Evolutionary conservation across 2,329 filamentous ascomycete species (phyloP).

Genomic region (Verticillium dahliae): DNA sequence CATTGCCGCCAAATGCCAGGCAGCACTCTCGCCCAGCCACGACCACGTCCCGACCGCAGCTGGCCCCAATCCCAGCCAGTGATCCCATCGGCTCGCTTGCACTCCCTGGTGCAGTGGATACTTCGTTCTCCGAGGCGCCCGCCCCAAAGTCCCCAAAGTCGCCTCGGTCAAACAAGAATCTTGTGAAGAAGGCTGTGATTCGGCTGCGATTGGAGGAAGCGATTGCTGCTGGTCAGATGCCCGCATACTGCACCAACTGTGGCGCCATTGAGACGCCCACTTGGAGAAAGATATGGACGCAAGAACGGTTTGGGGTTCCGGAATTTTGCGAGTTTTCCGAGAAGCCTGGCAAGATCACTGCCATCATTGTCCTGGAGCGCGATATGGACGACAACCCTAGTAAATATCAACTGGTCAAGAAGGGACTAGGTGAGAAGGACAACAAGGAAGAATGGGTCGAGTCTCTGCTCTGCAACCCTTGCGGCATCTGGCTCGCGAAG

Average conservation of each 20-base stretch:
- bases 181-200: slow-evolving; percentile 56
- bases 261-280: slow-evolving; percentile 94
- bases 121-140: slow-evolving; percentile 26
- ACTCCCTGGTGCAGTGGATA: slow-evolving; percentile 18
- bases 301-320: slow-evolving; percentile 48
- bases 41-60: slow-evolving; percentile 13
- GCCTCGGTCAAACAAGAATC: slow-evolving; percentile 54
- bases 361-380: slow-evolving; percentile 60
- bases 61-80: slow-evolving; percentile 25
- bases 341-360: slow-evolving; percentile 66
- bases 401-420: slow-evolving; percentile 72
- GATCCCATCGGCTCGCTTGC: slow-evolving; percentile 22
- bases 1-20: background rate
- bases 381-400: slow-evolving; percentile 57
- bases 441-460: slow-evolving; percentile 64
- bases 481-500: slow-evolving; percentile 91
- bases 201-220: slow-evolving; percentile 53
- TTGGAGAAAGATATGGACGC: slow-evolving; percentile 90
- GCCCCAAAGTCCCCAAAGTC: slow-evolving; percentile 30
- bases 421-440: slow-evolving; percentile 54
- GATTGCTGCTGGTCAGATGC: slow-evolving; percentile 75
- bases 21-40: slow-evolving; percentile 10
- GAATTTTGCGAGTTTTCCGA: slow-evolving; percentile 65
- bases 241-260: slow-evolving; percentile 85
- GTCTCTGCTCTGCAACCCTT: slow-evolving; percentile 83